Evolutionary conservation across 495 filamentous ascomycete genomes (phyloP), one percentile per base, ranked within the genome.

Genomic region (Antarctomyces pellizariae): DNA sequence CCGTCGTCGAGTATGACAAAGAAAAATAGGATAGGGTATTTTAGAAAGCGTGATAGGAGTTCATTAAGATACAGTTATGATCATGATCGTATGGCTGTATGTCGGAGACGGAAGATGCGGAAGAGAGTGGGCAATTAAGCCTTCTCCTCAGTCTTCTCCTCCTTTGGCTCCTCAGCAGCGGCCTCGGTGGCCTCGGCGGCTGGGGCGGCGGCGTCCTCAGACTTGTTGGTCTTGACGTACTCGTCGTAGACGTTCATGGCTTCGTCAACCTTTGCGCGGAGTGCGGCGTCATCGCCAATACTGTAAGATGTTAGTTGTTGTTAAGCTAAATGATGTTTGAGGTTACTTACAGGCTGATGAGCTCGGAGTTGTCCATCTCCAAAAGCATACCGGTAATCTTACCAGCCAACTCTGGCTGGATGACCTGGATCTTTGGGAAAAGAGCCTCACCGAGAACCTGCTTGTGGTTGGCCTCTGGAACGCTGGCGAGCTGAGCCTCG

Each of bases 321-420:
- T 6, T 15, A 13, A 13, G 3, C 8, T 18, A 26, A 17, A 23
- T n/a, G 13, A 16, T 22, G 13, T 8, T 16, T 15, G 8, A 24
- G 13, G n/a, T 36, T 32, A 82, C 86, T 79, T 70, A 97, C 86
- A 99, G 62, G 49, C 73, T 74, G 43, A 99, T 54, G 35, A 99
- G 54, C 59, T 99, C 86, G 24, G 56, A 36, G 47, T 93, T 93
- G 36, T 93, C 86, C 86, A 99, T 99, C 64, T 99, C 86, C 39
- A 99, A 47, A 42, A 99, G 68, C 86, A 99, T 99, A 51, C 86
- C 86, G 33, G 86, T 99, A 45, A 99, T 93, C 72, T 99, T 99
- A 39, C 86, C 86, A 36, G 86, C 86, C 34, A 99, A 59, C 36
- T 89, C 78, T 22, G 82, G 80, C 61, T 95, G 80, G 52, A 86